phyloP scores from a whole-genome alignment of 2,329 filamentous ascomycete species.

The Fusarium xylarioides region DNA sequence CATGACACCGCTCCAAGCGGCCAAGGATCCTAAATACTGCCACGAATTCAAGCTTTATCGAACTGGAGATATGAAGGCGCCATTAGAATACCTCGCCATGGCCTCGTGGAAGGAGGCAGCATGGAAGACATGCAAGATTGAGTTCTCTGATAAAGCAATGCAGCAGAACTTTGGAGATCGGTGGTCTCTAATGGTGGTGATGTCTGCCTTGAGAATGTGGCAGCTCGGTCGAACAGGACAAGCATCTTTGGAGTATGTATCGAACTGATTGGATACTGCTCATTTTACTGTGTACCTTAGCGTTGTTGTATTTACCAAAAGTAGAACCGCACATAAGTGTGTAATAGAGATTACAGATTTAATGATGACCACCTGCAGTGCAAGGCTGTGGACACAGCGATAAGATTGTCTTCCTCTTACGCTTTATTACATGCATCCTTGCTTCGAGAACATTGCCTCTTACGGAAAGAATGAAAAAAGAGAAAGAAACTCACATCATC shows the following conservation, averaged over 20 bases:
- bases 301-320: conserved; percentile 2
- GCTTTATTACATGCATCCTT: background rate
- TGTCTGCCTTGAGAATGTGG: conserved; percentile 34
- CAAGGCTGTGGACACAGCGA: background rate
- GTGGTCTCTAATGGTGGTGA: conserved; percentile 32
- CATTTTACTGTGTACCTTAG: conserved; percentile 4
- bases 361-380: background rate
- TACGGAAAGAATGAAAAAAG: background rate
- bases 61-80: conserved; percentile 23
- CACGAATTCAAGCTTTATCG: conserved; percentile 35
- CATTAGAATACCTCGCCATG: conserved; percentile 23
- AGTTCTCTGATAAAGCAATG: conserved; percentile 20
- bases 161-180: conserved; percentile 19
- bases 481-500: background rate
- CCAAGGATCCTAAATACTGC: conserved; percentile 22
- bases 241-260: conserved; percentile 32
- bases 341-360: conserved; percentile 5
- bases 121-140: conserved; percentile 33
- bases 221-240: conserved; percentile 32
- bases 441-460: background rate
- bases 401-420: background rate
- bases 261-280: background rate
- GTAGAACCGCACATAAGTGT: background rate
- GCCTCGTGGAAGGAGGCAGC: conserved; percentile 33
- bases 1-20: conserved; percentile 20